Conservation (phyloP, 805 yeast genomes). For the Yarrowia deformans region DNA sequence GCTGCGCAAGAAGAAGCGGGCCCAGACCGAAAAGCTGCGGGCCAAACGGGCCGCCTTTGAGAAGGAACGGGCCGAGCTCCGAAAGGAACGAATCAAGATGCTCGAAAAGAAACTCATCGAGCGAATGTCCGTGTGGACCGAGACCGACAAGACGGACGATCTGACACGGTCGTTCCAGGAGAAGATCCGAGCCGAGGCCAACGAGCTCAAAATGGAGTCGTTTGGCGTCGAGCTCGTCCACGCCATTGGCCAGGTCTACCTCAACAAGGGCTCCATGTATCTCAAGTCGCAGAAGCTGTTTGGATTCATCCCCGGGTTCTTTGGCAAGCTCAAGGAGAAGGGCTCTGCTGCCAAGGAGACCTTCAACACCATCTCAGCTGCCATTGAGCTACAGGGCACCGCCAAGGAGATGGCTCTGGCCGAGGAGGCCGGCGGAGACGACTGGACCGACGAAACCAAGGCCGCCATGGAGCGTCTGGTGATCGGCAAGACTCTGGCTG, state of each 20-base stretch:
- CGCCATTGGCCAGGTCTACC: conserved; percentile 81
- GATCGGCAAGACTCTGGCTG: conserved; percentile 88
- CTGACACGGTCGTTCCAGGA: conserved; percentile 68
- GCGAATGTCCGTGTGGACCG: conserved; percentile 62
- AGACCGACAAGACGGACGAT: conserved; percentile 67
- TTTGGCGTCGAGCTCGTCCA: conserved; percentile 87
- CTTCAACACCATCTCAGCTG: conserved; percentile 79
- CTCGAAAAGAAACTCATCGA: conserved; percentile 66
- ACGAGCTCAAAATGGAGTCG: conserved; percentile 89
- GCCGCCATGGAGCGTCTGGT: conserved; percentile 82
- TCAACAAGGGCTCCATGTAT: conserved; percentile 74
- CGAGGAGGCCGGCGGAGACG: conserved; percentile 66
- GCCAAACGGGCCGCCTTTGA: conserved; percentile 70
- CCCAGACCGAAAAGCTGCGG: conserved; percentile 53
- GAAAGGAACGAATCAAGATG: conserved; percentile 68
- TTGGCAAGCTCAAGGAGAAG: conserved; percentile 81
- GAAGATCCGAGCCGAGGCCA: conserved; percentile 81
- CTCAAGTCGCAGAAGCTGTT: conserved; percentile 78
- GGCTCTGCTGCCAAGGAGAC: conserved; percentile 85
- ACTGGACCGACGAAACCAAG: conserved; percentile 63
- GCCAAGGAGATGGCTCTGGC: conserved; percentile 77
- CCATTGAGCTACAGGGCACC: conserved; percentile 84
- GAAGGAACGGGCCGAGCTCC: conserved; percentile 74
- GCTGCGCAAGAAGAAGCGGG: conserved; percentile 49
- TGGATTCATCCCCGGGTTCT: conserved; percentile 80